These are phyloP conservation scores for Pythium periplocum DNA, from an alignment of 352 stramenopile species.

Conservation along the genomic window DNA sequence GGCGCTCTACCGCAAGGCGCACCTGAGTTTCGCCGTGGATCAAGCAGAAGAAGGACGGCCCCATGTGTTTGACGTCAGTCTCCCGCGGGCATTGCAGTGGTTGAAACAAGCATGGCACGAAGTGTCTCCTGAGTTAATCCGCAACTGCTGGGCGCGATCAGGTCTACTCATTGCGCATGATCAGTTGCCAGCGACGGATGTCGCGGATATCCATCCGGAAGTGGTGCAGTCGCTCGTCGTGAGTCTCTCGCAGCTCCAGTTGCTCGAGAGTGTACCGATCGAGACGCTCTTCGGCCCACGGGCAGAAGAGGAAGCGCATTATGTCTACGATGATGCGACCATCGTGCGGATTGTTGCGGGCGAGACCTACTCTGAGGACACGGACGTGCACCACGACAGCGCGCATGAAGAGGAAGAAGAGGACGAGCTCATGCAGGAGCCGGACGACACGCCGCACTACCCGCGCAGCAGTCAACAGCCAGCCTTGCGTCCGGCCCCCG, in stretches of 20 bases:
- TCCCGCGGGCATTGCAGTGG: constrained; percentile 11
- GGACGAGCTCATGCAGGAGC: no score
- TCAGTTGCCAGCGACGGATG: background rate
- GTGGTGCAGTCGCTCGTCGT: constrained; percentile 17
- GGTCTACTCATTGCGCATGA: background rate
- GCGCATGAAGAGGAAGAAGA: background rate
- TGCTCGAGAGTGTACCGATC: constrained; percentile 13
- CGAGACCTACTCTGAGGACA: constrained; percentile 1
- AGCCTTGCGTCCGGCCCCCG: no score
- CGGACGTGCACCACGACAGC: background rate
- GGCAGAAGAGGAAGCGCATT: constrained; percentile 13
- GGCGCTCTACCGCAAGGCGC: constrained; percentile 11
- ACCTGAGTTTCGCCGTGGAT: constrained; percentile 17
- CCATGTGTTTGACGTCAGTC: constrained; percentile 8
- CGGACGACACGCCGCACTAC: no score
- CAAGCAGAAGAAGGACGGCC: constrained; percentile 10
- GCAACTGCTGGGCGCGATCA: constrained; percentile 5
- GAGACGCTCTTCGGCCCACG: constrained; percentile 8
- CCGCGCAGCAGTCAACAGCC: no score
- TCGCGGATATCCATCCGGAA: constrained; percentile 5
- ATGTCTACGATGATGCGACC: constrained; percentile 17
- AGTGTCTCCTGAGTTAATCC: constrained; percentile 10
- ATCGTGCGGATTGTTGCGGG: constrained; percentile 11
- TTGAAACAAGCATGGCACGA: constrained; percentile 19
- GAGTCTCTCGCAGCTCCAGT: constrained; percentile 18